Evolutionary conservation across 202 grass and related monocot genomes (phyloP).

Genomic region (Cymbopogon flexuosus): DNA sequence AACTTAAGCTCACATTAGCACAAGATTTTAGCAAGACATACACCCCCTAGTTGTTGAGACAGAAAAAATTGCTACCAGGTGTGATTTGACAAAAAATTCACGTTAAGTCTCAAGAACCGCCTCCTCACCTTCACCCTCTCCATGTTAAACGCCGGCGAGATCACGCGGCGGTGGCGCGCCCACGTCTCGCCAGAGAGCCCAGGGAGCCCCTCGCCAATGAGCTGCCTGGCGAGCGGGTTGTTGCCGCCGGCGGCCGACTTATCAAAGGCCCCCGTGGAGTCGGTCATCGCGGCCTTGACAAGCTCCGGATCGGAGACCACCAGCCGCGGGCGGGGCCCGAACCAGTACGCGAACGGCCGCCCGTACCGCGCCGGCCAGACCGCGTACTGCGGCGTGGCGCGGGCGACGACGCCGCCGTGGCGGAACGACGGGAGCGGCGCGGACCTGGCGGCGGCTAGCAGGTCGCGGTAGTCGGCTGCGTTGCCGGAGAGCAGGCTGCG

Average conservation of each 20-base stretch:
- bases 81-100: too few relatives aligned
- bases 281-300: slow-evolving; percentile 46
- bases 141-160: slow-evolving; percentile 79
- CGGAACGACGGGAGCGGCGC: slow-evolving; percentile 43
- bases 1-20: neutral
- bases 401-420: slow-evolving; percentile 48
- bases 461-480: slow-evolving; percentile 27
- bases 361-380: slow-evolving; percentile 54
- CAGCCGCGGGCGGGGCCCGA: slow-evolving; percentile 53
- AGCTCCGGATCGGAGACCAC: slow-evolving; percentile 49
- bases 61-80: neutral
- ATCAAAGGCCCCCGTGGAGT: slow-evolving; percentile 46
- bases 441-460: slow-evolving; percentile 40
- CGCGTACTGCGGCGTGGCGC: slow-evolving; percentile 49
- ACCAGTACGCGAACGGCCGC: slow-evolving; percentile 61
- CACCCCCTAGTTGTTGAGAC: neutral
- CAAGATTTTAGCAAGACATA: neutral
- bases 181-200: slow-evolving; percentile 54
- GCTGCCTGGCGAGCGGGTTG: slow-evolving; percentile 55
- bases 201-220: slow-evolving; percentile 57
- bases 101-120: neutral
- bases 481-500: slow-evolving; percentile 53
- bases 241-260: neutral
- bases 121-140: slow-evolving; percentile 65
- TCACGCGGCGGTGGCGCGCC: slow-evolving; percentile 58